Evolutionary conservation across 1,284 basidiomycete genomes (phyloP).

Genomic region (Ustilago crameri): DNA sequence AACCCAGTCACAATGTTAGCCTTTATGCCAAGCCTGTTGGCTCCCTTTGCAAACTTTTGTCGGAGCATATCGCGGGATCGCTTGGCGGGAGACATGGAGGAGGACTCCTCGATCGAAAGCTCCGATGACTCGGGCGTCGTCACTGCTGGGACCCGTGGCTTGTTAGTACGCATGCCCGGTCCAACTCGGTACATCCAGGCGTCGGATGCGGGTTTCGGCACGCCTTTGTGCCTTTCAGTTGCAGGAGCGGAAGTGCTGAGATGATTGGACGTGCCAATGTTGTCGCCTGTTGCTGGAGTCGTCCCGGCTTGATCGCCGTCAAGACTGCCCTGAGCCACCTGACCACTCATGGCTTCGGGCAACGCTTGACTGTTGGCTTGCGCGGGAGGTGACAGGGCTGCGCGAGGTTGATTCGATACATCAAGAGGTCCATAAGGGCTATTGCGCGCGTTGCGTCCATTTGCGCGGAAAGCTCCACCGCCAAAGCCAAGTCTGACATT

Average conservation of each 20-base stretch:
- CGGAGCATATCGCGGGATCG: constrained; percentile 44
- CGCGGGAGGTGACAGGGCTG: neutral
- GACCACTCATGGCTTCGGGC: neutral
- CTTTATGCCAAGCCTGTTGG: constrained; percentile 53
- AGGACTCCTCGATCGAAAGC: constrained; percentile 14
- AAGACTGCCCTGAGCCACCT: neutral
- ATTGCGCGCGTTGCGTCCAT: constrained; percentile 22
- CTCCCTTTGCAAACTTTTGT: constrained; percentile 56
- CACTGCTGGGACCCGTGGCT: constrained; percentile 14
- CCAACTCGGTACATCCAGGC: constrained; percentile 65
- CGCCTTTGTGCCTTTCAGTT: constrained; percentile 34
- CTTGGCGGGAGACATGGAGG: constrained; percentile 27
- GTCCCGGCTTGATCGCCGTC: neutral
- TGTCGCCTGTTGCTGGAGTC: neutral
- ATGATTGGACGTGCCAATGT: neutral
- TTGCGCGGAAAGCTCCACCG: constrained; percentile 14
- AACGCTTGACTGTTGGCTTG: neutral
- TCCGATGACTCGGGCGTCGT: constrained; percentile 11
- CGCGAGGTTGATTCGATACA: constrained; percentile 5
- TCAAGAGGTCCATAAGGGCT: constrained; percentile 21
- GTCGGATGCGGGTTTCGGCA: constrained; percentile 54
- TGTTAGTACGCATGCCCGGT: constrained; percentile 51
- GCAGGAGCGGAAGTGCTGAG: constrained; percentile 17
- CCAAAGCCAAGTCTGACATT: constrained; percentile 57
- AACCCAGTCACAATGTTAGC: constrained; percentile 29